Evolutionary conservation across 2,329 filamentous ascomycete species (phyloP), one percentile per base, ranked within the genome.

Genomic region (Fusarium newnesense): DNA sequence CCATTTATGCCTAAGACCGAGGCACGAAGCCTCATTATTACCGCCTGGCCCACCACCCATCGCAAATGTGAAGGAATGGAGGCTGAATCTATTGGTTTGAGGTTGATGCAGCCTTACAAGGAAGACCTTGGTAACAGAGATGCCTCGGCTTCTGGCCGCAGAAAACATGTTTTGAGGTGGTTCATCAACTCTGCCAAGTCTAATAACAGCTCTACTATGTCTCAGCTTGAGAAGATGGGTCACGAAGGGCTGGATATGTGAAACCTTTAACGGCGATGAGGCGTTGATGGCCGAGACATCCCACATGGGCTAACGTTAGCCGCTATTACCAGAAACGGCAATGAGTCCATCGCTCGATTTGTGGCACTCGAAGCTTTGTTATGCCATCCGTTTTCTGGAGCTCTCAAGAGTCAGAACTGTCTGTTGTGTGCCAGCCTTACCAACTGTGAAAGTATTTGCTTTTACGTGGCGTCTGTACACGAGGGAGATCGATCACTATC

Each of bases 301-400:
- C 65, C 64, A 69, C 64, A 60, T 44, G 62, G 47, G 47, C 52
- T 44, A 58, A 60, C 65, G 64, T 73, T 74, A 73, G 70, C 70
- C 62, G 70, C 70, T 58, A 57, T 73, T 73, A 58, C 70, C 58
- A 59, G 47, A 73, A 64, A 26, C 47, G 69, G 70, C 58, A 71
- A 50, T 32, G 30, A 60, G 52, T 47, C 34, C 39, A 70, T 72
- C 49, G 66, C 52, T 57, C 54, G 58, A 73, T 66, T 74, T 74
- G 71, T 71, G 70, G 70, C 37, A 68, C 53, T 68, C 56, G 44
- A 72, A 53, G 50, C 34, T 21, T 53, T 37, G 50, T 37, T 53
- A 34, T 24, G 21, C 18, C 24, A n/a, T 42, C n/a, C 12, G n/a
- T 37, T 37, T 37, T n/a, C 28, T 53, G n/a, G 24, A 37, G 34